phyloP scores from a whole-genome alignment of 441 rosid genomes.

The Mallotus japonicus region DNA sequence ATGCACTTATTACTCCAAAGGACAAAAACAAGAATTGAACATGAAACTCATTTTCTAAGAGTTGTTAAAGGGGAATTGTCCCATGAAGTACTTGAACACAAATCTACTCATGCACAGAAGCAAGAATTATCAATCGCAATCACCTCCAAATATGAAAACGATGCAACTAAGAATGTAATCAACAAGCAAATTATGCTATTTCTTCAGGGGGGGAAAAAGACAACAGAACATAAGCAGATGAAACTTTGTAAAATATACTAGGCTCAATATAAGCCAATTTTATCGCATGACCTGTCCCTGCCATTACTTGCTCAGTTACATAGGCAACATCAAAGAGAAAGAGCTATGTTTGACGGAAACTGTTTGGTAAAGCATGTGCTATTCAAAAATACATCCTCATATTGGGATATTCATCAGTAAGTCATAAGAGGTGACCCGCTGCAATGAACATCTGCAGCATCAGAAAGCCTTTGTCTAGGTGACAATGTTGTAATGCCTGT shows the following conservation, averaged over 20 bases:
- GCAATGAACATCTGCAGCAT: conserved; percentile 84
- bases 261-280: not conserved
- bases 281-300: not conserved
- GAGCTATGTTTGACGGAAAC: not conserved
- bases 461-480: conserved; percentile 81
- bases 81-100: no score
- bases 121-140: no score
- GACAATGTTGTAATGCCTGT: conserved; percentile 66
- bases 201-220: not conserved
- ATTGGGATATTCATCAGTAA: conserved; percentile 37
- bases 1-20: not conserved
- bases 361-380: not conserved
- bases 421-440: conserved; percentile 90
- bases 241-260: not conserved
- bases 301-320: conserved; percentile 4
- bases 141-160: no score
- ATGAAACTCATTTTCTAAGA: not conserved
- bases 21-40: not conserved
- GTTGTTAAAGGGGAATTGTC: no score
- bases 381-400: conserved; percentile 2
- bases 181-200: not conserved
- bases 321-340: conserved; percentile 1
- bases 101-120: no score
- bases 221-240: not conserved
- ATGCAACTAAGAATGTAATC: no score